Evolutionary conservation across 805 yeast species (phyloP), one percentile per base, ranked within the genome.

Genomic region (Priceomyces fermenticarens): DNA sequence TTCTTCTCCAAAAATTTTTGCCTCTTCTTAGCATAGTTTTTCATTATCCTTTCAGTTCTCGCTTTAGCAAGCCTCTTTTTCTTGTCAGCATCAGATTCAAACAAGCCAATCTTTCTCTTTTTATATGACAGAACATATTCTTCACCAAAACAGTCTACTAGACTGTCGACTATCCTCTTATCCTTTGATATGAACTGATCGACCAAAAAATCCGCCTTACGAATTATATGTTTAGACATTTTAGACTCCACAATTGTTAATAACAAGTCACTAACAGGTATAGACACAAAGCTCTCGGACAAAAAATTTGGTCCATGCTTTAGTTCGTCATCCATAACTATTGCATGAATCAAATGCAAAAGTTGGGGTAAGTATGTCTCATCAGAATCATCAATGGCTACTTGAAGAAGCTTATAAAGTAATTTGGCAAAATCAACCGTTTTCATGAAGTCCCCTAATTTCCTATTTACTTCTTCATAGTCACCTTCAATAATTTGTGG

Each of bases 311-410:
- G 42, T 1, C 80, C 83, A 46, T 68, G 58, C 2, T 65, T 47
- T 20, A 49, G 35, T 44, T 74, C 80, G 39, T 72, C 73, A 52
- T 81, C 84, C 23, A 65, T 52, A 13, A 85, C 53, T 6, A 82
- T 66, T 4, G 86, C 90, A 62, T 85, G 88, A 2, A 83, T 47
- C 37, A 86, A 66, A 55, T 85, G 93, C 30, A 86, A 66, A n/a
- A 82, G 52, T 32, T 78, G 80, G 12, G 80, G 76, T 28, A 83
- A 58, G 50, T 68, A 82, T 0, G 77, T 64, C 40, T 81, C 84
- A 39, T 78, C 75, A 1, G 70, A 67, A 0, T 66, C 60, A 36
- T 71, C 72, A 15, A 81, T 61, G 0, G 85, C 71, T 30, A 69
- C 68, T 38, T 76, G 77, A 11, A 85, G 60, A n/a, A 80, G 57